These are phyloP conservation scores for Neotropicomus parvogracilis DNA, from an alignment of 1,284 basidiomycete genomes.

Conservation along the genomic window DNA sequence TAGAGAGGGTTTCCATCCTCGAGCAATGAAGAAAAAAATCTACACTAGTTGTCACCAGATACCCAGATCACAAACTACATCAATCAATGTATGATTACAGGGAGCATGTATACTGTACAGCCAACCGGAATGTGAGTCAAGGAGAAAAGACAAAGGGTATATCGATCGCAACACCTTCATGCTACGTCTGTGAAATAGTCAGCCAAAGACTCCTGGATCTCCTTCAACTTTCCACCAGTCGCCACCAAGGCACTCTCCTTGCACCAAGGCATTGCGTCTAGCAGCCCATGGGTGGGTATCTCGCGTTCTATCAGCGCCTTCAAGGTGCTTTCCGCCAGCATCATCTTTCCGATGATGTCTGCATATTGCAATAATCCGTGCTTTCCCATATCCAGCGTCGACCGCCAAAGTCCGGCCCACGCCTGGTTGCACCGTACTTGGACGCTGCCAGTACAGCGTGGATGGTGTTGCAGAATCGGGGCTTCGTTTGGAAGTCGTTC, in stretches of 20 bases:
- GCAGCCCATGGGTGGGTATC: constrained; percentile 36
- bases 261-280: constrained; percentile 41
- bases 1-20: constrained; percentile 22
- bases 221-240: constrained; percentile 35
- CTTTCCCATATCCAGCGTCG: constrained; percentile 37
- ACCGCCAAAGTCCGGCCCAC: constrained; percentile 41
- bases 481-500: constrained; percentile 39
- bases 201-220: constrained; percentile 37
- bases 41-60: not conserved
- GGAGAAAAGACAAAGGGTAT: not conserved
- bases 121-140: not conserved
- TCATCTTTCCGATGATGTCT: constrained; percentile 40
- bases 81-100: constrained; percentile 9
- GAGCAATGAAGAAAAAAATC: constrained; percentile 17
- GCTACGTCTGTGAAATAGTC: constrained; percentile 37
- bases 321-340: constrained; percentile 41
- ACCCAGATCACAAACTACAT: constrained; percentile 3
- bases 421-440: constrained; percentile 43
- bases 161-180: constrained; percentile 12
- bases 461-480: constrained; percentile 38
- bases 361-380: constrained; percentile 37
- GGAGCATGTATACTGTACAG: constrained; percentile 7
- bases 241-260: constrained; percentile 34
- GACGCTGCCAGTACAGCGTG: constrained; percentile 36
- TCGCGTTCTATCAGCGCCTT: constrained; percentile 42